Percentiles rank a stretch among this genome's conserved stretches.
These are phyloP conservation scores for Ogataea chonburiensis DNA, from an alignment of 805 yeast species.

Conservation along the genomic window DNA sequence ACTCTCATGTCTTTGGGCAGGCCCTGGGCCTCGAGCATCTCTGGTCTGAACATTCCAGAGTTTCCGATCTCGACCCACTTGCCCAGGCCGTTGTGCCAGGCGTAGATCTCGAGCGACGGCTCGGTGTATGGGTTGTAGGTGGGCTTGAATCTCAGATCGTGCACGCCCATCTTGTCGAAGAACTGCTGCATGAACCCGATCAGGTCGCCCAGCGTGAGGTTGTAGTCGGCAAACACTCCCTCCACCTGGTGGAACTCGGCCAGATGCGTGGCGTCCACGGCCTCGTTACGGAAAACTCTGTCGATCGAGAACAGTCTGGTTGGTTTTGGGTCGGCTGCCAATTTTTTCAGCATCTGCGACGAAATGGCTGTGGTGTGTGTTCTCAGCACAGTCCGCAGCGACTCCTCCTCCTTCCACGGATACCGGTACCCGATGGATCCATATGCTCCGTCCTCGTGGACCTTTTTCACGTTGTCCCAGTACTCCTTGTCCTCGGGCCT, in stretches of 20 bases:
- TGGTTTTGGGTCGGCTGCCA: conserved; percentile 88
- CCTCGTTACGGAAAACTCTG: conserved; percentile 98
- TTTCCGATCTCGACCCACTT: conserved; percentile 99
- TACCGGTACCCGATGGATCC: conserved; percentile 98
- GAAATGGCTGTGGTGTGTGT: conserved; percentile 98
- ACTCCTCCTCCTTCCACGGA: conserved; percentile 93
- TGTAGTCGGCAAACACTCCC: conserved; percentile 97
- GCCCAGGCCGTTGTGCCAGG: conserved; percentile 90
- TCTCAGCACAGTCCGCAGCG: conserved; percentile 87
- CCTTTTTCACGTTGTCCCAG: conserved; percentile 74
- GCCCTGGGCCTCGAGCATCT: conserved; percentile 98
- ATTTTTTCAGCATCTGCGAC: conserved; percentile 77
- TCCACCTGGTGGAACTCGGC: conserved; percentile 99
- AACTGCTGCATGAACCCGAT: conserved; percentile 98
- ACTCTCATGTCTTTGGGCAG: conserved; percentile 92
- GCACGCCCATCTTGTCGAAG: conserved; percentile 96
- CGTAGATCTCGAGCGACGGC: conserved; percentile 96
- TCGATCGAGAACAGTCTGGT: conserved; percentile 92
- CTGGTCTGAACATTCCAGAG: conserved; percentile 99
- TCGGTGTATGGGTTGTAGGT: conserved; percentile 99
- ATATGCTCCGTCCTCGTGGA: conserved; percentile 85
- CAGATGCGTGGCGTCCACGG: conserved; percentile 98
- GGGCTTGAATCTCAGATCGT: conserved; percentile 93
- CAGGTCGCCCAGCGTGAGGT: conserved; percentile 90
- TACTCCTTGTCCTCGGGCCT: conserved; percentile 79